Conservation (phyloP, 768 basidiomycete genomes). For the Dentipellis sp. region DNA sequence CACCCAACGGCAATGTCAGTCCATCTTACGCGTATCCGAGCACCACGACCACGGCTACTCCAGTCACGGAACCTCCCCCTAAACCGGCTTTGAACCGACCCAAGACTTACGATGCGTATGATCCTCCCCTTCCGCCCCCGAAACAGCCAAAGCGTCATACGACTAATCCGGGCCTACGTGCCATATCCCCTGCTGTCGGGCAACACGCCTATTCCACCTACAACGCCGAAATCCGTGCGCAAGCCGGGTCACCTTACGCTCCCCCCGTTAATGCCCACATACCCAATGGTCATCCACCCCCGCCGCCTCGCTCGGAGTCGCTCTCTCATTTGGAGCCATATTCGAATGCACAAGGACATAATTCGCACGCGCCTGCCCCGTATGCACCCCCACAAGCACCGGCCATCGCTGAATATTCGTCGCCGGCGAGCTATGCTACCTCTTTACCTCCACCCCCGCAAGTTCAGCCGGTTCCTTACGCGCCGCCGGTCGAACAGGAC, state of each 20-base stretch:
- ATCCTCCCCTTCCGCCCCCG: slow-evolving; percentile 22
- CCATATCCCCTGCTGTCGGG: slow-evolving; percentile 4
- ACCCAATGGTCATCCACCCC: too few species aligned
- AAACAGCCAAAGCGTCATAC: slow-evolving; percentile 7
- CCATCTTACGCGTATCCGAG: not conserved
- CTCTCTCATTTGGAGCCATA: too few species aligned
- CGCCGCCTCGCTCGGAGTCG: too few species aligned
- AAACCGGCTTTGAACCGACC: slow-evolving; percentile 15
- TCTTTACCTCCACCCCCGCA: too few species aligned
- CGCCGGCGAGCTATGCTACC: too few species aligned
- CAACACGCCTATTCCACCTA: slow-evolving; percentile 1
- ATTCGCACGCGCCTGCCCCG: too few species aligned
- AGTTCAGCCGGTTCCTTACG: too few species aligned
- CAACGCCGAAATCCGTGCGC: not conserved
- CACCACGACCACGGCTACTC: not conserved
- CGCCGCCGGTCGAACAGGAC: too few species aligned
- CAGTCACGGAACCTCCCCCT: slow-evolving; percentile 18
- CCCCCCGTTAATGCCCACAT: too few species aligned
- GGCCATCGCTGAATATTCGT: too few species aligned
- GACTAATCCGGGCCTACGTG: not conserved
- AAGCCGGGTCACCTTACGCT: not conserved
- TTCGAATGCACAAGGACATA: too few species aligned
- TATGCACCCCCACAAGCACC: too few species aligned
- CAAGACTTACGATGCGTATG: slow-evolving; percentile 21
- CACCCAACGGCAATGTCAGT: not conserved